Percentiles rank a stretch among this genome's conserved stretches.
These are phyloP conservation scores for Phytopythium cucurbitacearum DNA, from an alignment of 352 stramenopile genomes.

Conservation along the genomic window DNA sequence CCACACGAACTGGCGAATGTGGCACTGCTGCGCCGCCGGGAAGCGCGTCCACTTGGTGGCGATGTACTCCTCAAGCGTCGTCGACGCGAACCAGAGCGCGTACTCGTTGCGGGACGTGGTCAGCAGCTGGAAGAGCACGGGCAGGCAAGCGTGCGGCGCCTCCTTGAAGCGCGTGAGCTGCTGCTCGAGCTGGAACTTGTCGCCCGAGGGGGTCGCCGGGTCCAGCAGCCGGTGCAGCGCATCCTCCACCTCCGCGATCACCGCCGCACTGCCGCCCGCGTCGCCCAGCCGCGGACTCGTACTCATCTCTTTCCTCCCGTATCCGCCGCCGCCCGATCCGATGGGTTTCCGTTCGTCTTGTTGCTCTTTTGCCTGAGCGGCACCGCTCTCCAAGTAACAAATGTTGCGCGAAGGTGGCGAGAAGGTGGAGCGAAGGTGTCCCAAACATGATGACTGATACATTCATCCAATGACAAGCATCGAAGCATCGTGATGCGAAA, in stretches of 20 bases:
- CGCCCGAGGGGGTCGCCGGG: slow-evolving; percentile 30
- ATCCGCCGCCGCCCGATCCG: slow-evolving; percentile 6
- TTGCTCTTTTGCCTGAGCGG: too few species aligned
- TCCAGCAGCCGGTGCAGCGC: slow-evolving; percentile 58
- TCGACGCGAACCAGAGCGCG: slow-evolving; percentile 72
- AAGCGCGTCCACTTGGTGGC: slow-evolving; percentile 53
- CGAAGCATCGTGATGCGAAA: too few species aligned
- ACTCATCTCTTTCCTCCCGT: slow-evolving; percentile 2
- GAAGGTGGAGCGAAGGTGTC: too few species aligned
- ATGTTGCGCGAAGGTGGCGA: too few species aligned
- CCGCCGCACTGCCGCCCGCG: slow-evolving; percentile 5
- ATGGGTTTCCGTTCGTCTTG: slow-evolving; percentile 1
- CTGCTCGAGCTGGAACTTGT: slow-evolving; percentile 53
- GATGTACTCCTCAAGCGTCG: slow-evolving; percentile 73
- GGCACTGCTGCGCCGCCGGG: slow-evolving; percentile 25
- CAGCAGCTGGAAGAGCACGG: slow-evolving; percentile 62
- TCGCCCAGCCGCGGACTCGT: slow-evolving; percentile 13
- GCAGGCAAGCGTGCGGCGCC: slow-evolving; percentile 43
- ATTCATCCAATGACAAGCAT: too few species aligned
- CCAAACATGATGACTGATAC: too few species aligned
- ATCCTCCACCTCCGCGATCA: slow-evolving; percentile 63
- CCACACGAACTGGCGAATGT: slow-evolving; percentile 66
- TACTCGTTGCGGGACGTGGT: slow-evolving; percentile 62
- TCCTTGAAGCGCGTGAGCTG: slow-evolving; percentile 64
- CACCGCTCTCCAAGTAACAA: too few species aligned